These are phyloP conservation scores for Cryptomeria japonica DNA, from an alignment of 75 land plant genomes.

Conservation along the genomic window DNA sequence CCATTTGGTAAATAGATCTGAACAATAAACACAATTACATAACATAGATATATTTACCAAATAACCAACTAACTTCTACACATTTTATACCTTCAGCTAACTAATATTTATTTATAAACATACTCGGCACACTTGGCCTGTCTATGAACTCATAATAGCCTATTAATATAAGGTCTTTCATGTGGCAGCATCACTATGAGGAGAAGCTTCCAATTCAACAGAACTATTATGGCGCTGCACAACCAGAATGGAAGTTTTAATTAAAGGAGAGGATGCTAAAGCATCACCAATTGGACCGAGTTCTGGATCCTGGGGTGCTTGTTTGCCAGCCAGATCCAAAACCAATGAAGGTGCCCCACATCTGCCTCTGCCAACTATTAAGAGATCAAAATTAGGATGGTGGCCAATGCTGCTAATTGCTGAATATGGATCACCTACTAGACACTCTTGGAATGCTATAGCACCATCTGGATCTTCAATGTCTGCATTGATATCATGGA, in stretches of 20 bases:
- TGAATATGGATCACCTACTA: background rate
- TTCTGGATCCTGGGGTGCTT: constrained; percentile 44
- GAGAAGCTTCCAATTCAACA: background rate
- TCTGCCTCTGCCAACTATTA: background rate
- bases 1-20: too few species aligned
- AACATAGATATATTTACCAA: too few species aligned
- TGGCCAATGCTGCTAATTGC: background rate
- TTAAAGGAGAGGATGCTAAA: constrained; percentile 34
- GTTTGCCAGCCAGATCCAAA: background rate
- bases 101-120: too few species aligned
- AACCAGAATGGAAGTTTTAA: constrained; percentile 36
- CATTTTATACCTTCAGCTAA: too few species aligned
- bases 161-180: too few species aligned
- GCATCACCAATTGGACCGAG: constrained; percentile 58
- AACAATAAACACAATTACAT: too few species aligned
- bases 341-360: background rate
- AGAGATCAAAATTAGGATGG: background rate
- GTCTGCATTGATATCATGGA: background rate
- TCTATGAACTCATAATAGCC: too few species aligned
- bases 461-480: background rate
- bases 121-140: too few species aligned
- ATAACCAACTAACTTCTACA: too few species aligned
- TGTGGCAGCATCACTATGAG: background rate
- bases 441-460: background rate
- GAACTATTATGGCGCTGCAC: constrained; percentile 32